Base-by-base conservation (phyloP, 2,329 filamentous ascomycete genomes). In the Cercospora sp. region DNA sequence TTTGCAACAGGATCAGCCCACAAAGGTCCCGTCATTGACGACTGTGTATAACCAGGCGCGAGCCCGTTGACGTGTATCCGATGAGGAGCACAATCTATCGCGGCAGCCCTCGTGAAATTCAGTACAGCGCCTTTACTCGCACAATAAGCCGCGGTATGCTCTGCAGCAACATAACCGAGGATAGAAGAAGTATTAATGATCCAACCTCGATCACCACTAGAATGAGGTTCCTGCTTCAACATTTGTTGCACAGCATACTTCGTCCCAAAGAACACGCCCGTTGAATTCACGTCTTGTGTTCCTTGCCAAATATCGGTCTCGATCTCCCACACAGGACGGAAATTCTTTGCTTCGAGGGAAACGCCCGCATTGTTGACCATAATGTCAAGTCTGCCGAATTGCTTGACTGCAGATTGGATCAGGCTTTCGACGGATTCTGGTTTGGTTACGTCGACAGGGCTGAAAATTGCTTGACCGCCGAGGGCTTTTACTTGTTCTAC, bases 201-300 rank as follows among this genome's bases (percentile, higher is more conserved):
- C 81, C 83, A 85, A 1, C 84, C 84, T 26, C 82, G 69, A 57
- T 83, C 80, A 16, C 83, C 81, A 2, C 70, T 74, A 1, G 70
- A 67, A 3, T 78, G 74, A 0, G 77, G 79, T 0, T 81, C 76
- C 68, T 88, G 86, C 6, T 77, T 76, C 10, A 86, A 75, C 83
- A 87, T 86, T 68, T 86, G 85, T 0, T 67, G 65, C 1, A 79
- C 75, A 1, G 81, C 82, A 68, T 82, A 83, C 60, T 86, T 87
- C 66, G 77, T 81, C 0, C 81, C 81, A 0, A 79, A 70, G 61
- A 82, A 83, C 0, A 81, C 80, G 9, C 79, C 79, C 3, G 73
- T 78, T 4, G 77, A 71, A 58, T 83, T 83, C 3, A 81, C 75
- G 18, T 70, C 65, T 59, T 80, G 65, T 0, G 77, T 78, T 16